These are phyloP conservation scores for Pythium plurisporium DNA, from an alignment of 352 stramenopile species.

Conservation along the genomic window DNA sequence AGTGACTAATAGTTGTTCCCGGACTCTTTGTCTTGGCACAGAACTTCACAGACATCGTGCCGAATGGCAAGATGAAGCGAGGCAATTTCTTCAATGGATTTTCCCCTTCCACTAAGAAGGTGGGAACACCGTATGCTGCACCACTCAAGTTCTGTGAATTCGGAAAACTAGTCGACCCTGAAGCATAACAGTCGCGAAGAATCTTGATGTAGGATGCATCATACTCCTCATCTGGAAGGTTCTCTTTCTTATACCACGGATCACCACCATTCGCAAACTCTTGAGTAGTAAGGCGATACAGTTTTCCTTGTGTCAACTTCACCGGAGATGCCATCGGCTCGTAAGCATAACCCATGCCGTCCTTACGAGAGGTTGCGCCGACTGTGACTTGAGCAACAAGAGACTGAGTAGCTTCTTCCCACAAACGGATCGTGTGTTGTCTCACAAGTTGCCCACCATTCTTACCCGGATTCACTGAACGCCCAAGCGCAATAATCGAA, in stretches of 20 bases:
- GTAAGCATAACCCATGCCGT: slow-evolving; percentile 69
- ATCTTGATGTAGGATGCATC: slow-evolving; percentile 85
- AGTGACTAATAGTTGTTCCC: slow-evolving; percentile 68
- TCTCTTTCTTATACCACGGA: slow-evolving; percentile 89
- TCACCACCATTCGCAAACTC: slow-evolving; percentile 85
- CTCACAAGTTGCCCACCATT: slow-evolving; percentile 61
- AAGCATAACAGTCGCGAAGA: slow-evolving; percentile 82
- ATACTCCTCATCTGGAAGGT: slow-evolving; percentile 83
- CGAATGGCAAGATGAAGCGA: slow-evolving; percentile 54
- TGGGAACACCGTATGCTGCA: slow-evolving; percentile 81
- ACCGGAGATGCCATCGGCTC: slow-evolving; percentile 49
- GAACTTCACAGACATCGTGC: slow-evolving; percentile 54
- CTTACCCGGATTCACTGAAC: slow-evolving; percentile 66
- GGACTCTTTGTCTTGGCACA: slow-evolving; percentile 55
- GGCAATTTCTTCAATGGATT: slow-evolving; percentile 58
- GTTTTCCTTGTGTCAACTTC: slow-evolving; percentile 72
- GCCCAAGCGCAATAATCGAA: slow-evolving; percentile 70
- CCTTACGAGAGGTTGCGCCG: slow-evolving; percentile 57
- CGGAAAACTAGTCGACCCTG: slow-evolving; percentile 72
- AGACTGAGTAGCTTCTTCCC: slow-evolving; percentile 75
- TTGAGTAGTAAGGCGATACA: slow-evolving; percentile 85
- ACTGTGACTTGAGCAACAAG: slow-evolving; percentile 65
- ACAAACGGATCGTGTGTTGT: slow-evolving; percentile 74
- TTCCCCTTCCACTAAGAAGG: slow-evolving; percentile 79
- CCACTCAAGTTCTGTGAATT: slow-evolving; percentile 85